Evolutionary conservation across 2,329 filamentous ascomycete genomes (phyloP).

Genomic region (Botrytis cinerea): DNA sequence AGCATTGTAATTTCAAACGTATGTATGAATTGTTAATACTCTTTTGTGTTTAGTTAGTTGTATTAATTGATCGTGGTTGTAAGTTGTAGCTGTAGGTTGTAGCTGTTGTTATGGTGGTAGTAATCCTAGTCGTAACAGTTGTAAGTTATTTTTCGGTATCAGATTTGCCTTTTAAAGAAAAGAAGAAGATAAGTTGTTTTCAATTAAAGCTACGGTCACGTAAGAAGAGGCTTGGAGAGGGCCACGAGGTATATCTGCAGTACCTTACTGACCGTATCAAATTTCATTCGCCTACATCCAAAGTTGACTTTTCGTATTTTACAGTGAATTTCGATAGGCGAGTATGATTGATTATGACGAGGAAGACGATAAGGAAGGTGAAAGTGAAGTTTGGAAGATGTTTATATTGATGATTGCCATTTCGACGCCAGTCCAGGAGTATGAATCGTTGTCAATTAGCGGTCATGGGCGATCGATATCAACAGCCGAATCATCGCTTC

Average conservation of each 20-base stretch:
- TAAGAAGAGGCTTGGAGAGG: not conserved
- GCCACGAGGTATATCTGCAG: not conserved
- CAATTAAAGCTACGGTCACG: not conserved
- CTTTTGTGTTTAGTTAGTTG: not conserved
- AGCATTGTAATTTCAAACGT: not conserved
- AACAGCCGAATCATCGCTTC: not conserved
- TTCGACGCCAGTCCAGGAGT: not conserved
- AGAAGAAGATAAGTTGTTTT: not conserved
- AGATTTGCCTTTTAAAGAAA: not conserved
- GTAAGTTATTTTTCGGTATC: not conserved
- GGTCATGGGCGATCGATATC: not conserved
- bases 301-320: not conserved
- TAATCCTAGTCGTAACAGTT: not conserved
- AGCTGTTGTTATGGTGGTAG: not conserved
- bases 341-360: not conserved
- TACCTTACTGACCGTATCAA: not conserved
- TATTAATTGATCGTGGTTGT: not conserved
- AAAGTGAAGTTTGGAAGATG: not conserved
- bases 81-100: not conserved
- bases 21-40: not conserved
- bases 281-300: not conserved
- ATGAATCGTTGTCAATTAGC: not conserved
- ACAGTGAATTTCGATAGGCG: constrained; percentile 1
- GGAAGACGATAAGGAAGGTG: not conserved
- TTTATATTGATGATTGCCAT: not conserved